These are phyloP conservation scores for Trichoderma pleuroti DNA, from an alignment of 2,329 filamentous ascomycete genomes.

Conservation along the genomic window DNA sequence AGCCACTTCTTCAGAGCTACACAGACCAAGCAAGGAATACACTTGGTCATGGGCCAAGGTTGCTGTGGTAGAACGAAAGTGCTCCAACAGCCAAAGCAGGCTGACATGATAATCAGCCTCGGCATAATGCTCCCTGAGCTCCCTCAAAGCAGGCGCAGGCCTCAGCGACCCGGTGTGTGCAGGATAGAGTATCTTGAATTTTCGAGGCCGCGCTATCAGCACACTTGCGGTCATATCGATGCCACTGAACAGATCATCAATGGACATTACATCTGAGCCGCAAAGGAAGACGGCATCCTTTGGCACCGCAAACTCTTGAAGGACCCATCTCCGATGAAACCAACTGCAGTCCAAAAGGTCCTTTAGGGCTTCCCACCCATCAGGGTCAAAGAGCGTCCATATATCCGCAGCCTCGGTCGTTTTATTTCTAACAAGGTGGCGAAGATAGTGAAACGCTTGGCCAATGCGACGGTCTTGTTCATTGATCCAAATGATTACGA, in stretches of 20 bases:
- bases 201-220: background rate
- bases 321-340: background rate
- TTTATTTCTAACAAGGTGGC: background rate
- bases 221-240: background rate
- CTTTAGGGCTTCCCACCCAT: background rate
- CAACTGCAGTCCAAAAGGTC: background rate
- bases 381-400: background rate
- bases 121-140: background rate
- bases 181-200: background rate
- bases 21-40: background rate
- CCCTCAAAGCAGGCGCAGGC: background rate
- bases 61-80: background rate
- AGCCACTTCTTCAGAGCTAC: background rate
- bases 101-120: background rate
- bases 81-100: background rate
- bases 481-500: background rate
- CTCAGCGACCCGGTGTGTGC: background rate
- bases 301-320: background rate
- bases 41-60: background rate
- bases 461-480: background rate
- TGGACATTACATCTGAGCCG: background rate
- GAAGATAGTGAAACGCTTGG: background rate
- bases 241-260: background rate
- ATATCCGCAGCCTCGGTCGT: background rate
- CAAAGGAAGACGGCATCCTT: background rate